A percentile compares a stretch with the other conserved stretches of the same genome.
phyloP scores from a whole-genome alignment of 805 yeast genomes.

The Wickerhamiella occidentalis region DNA sequence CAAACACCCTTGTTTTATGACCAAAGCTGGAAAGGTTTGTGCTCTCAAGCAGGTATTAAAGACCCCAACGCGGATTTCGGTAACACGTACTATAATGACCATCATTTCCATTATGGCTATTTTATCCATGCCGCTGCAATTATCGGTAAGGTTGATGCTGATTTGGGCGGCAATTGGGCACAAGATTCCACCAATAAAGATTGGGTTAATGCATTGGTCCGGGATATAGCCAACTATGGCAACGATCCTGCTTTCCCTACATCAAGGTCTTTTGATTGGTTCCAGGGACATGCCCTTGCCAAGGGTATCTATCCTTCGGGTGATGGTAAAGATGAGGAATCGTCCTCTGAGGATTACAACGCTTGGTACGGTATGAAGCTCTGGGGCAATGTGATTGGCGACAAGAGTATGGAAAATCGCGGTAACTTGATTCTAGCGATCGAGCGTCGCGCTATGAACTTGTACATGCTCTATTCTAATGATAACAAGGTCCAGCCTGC shows the following conservation, averaged over 20 bases:
- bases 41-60: slow-evolving; percentile 24
- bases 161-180: slow-evolving; percentile 39
- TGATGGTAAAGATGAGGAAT: slow-evolving; percentile 64
- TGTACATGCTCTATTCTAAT: slow-evolving; percentile 40
- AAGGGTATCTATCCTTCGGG: slow-evolving; percentile 49
- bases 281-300: slow-evolving; percentile 65
- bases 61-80: slow-evolving; percentile 57
- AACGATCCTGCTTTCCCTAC: slow-evolving; percentile 49
- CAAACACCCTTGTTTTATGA: slow-evolving; percentile 67
- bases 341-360: slow-evolving; percentile 59
- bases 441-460: slow-evolving; percentile 41
- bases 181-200: slow-evolving; percentile 31
- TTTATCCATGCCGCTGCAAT: slow-evolving; percentile 74
- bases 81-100: slow-evolving; percentile 68
- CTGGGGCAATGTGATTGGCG: slow-evolving; percentile 52
- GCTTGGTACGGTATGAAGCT: slow-evolving; percentile 56
- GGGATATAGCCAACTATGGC: slow-evolving; percentile 51
- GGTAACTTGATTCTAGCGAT: slow-evolving; percentile 49
- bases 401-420: slow-evolving; percentile 39
- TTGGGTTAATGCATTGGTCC: slow-evolving; percentile 49
- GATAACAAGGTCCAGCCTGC: slow-evolving; percentile 42
- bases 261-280: slow-evolving; percentile 59
- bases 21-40: slow-evolving; percentile 40
- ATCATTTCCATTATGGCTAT: slow-evolving; percentile 81
- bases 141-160: slow-evolving; percentile 51